These are phyloP conservation scores for Sungouiella blattae DNA, from an alignment of 805 yeast genomes.

Conservation along the genomic window DNA sequence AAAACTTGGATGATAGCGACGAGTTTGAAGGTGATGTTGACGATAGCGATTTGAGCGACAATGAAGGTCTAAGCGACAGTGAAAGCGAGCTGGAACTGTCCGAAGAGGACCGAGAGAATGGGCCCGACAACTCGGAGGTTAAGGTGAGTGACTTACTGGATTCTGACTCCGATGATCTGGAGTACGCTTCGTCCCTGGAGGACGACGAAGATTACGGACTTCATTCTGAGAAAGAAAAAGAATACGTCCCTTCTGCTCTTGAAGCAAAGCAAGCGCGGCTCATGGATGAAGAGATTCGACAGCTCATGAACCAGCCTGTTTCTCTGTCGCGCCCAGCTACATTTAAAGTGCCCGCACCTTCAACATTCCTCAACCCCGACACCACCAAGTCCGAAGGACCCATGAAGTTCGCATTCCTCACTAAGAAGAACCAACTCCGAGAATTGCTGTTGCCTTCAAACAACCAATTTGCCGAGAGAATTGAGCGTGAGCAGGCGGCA, in stretches of 20 bases:
- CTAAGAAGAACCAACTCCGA: constrained; percentile 51
- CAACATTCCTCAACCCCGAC: constrained; percentile 5
- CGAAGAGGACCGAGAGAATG: constrained; percentile 17
- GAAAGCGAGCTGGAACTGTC: constrained; percentile 16
- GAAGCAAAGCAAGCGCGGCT: constrained; percentile 42
- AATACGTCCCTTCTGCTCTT: neutral
- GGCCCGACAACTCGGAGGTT: neutral
- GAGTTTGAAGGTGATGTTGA: constrained; percentile 9
- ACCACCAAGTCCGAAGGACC: constrained; percentile 20
- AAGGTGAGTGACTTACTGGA: neutral
- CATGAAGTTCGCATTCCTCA: constrained; percentile 47
- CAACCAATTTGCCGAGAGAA: constrained; percentile 50
- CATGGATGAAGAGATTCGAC: constrained; percentile 56
- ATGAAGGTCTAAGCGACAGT: neutral
- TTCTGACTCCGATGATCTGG: neutral
- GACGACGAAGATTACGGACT: constrained; percentile 21
- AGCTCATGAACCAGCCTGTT: constrained; percentile 10
- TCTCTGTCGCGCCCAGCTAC: neutral
- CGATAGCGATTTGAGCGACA: neutral
- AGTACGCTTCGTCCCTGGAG: constrained; percentile 5
- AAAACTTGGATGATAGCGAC: constrained; percentile 1
- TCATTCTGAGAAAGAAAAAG: constrained; percentile 21
- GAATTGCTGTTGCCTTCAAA: constrained; percentile 51
- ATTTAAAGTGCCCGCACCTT: constrained; percentile 25
- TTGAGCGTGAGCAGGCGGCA: constrained; percentile 48